Evolutionary conservation across 306 rosid genomes (phyloP), one percentile per base, ranked within the genome.

Genomic region (Carpinus fangiana): DNA sequence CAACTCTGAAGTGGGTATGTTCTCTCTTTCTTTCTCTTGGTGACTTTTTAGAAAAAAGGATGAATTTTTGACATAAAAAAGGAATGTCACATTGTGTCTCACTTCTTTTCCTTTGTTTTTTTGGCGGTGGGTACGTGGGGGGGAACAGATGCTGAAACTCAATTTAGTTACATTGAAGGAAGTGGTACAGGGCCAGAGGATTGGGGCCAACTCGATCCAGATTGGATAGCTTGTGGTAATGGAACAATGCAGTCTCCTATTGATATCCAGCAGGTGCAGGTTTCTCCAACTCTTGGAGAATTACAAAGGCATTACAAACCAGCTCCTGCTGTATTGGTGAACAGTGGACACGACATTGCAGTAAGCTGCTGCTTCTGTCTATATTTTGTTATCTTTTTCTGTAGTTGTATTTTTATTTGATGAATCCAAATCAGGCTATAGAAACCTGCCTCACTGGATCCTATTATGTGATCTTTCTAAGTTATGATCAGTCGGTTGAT

Each of bases 211-310:
- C 17, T 93, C 10, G 73, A 91, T 57, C 87, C 94, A 52, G 52
- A 84, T 46, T 91, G 98, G 98, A 75, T 85, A 82, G 46, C 31
- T 43, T 93, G 97, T 83, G 86, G 75, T 9, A 71, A 50, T 31
- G 98, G 97, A 38, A 86, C 85, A 80, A 43, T 36, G 67, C 98
- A 93, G 73, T 93, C 97, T 84, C 98, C 98, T 4, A 91, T 93
- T 75, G 93, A 93, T 82, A 66, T 93, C 67, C 67, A 75, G 62
- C 79, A 78, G 47, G 93, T 86, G 18, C 70, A 79, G 28, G 84
- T 81, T 64, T 43, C 61, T 60, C 83, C 90, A 18, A 23, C 56
- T 7, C 76, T 91, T 61, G 97, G 92, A 18, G 86, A 82, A 72
- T 83, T 93, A 73, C 14, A 62, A 76, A 81, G 76, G 62, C 79